Evolutionary conservation across 345 rosid species (phyloP).

Genomic region (Alliaria petiolata): DNA sequence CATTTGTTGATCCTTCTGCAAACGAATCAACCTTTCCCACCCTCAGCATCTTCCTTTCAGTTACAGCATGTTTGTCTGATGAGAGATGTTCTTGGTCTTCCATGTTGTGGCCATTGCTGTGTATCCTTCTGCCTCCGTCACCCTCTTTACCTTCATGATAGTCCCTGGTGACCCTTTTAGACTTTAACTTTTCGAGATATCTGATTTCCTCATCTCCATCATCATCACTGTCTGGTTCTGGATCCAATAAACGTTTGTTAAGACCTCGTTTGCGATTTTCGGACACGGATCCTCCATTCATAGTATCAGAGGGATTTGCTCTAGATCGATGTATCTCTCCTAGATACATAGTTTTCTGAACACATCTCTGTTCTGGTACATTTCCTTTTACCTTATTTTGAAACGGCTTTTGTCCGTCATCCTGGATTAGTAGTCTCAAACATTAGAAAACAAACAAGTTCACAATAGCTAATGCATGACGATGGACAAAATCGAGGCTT

Average conservation of each 20-base stretch:
- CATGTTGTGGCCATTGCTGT: slow-evolving; percentile 32
- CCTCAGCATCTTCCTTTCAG: slow-evolving; percentile 40
- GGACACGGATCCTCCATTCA: slow-evolving; percentile 35
- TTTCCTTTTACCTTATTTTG: slow-evolving; percentile 35
- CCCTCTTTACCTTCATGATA: slow-evolving; percentile 30
- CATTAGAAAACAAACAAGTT: not conserved
- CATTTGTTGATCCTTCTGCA: slow-evolving; percentile 35
- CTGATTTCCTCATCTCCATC: slow-evolving; percentile 63
- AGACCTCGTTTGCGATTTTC: slow-evolving; percentile 56
- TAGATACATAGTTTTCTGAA: slow-evolving; percentile 30
- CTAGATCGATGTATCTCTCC: slow-evolving; percentile 39
- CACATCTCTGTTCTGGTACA: slow-evolving; percentile 42
- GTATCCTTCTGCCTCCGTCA: slow-evolving; percentile 23
- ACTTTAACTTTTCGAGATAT: slow-evolving; percentile 52
- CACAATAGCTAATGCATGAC: not conserved
- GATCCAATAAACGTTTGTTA: slow-evolving; percentile 49
- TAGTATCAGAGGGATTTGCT: slow-evolving; percentile 30
- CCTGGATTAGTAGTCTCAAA: slow-evolving; percentile 32
- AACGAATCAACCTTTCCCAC: slow-evolving; percentile 37
- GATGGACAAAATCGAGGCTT: not conserved
- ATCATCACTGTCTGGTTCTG: slow-evolving; percentile 36
- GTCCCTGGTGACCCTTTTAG: slow-evolving; percentile 34
- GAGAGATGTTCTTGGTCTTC: slow-evolving; percentile 40
- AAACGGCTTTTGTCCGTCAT: slow-evolving; percentile 2
- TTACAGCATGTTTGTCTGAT: slow-evolving; percentile 32